Conservation (phyloP, 805 yeast genomes). For the Candida railenensis region DNA sequence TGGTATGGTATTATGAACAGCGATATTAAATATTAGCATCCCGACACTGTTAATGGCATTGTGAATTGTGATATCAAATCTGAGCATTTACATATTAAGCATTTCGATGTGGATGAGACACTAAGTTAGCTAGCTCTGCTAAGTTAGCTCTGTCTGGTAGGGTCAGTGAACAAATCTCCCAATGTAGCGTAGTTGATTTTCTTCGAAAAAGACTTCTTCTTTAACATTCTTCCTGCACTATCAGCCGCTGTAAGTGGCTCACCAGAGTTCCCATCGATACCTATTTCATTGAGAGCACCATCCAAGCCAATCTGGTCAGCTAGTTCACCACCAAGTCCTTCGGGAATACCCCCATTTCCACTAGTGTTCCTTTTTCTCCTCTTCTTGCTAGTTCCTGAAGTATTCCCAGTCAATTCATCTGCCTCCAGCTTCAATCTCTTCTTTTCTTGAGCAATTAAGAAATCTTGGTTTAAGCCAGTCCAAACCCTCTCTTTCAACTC, state of each 20-base stretch:
- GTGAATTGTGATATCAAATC: too few relatives aligned
- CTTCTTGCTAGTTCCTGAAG: constrained; percentile 38
- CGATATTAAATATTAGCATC: too few relatives aligned
- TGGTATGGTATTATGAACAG: too few relatives aligned
- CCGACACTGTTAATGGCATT: too few relatives aligned
- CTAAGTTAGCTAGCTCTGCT: neutral
- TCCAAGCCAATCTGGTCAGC: constrained; percentile 28
- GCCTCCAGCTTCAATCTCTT: constrained; percentile 83
- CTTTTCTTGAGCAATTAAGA: constrained; percentile 77
- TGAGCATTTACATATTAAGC: too few relatives aligned
- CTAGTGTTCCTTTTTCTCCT: constrained; percentile 35
- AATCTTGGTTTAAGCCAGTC: constrained; percentile 88
- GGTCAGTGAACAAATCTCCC: constrained; percentile 42
- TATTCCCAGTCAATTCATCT: constrained; percentile 80
- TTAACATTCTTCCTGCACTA: constrained; percentile 73
- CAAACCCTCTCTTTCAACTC: constrained; percentile 78
- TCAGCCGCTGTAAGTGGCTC: constrained; percentile 66
- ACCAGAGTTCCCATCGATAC: constrained; percentile 38
- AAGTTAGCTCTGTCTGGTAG: neutral
- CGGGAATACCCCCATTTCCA: constrained; percentile 8
- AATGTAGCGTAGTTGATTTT: constrained; percentile 89
- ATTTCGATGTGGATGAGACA: too few relatives aligned
- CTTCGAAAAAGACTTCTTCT: constrained; percentile 74
- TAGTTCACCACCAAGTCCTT: constrained; percentile 20
- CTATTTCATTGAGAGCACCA: constrained; percentile 36